Conservation (phyloP, 495 filamentous ascomycete genomes). For the Schizothecium vesticola region DNA sequence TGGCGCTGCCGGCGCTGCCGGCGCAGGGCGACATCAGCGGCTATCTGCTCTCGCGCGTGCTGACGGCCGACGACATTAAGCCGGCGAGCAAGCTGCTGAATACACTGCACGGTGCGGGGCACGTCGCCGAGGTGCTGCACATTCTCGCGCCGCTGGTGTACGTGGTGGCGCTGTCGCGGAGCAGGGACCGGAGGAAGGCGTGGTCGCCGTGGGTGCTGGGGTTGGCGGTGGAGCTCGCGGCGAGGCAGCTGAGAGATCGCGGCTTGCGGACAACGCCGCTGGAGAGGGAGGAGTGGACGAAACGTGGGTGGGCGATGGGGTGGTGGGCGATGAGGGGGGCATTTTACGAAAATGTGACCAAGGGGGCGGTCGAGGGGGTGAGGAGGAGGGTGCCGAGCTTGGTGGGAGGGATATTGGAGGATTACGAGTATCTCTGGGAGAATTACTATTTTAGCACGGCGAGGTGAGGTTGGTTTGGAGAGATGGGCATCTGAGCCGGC, state of each 20-base stretch:
- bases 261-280: constrained; percentile 72
- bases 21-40: constrained; percentile 70
- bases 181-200: constrained; percentile 50
- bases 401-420: constrained; percentile 76
- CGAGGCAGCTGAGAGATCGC: constrained; percentile 72
- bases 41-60: constrained; percentile 84
- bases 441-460: constrained; percentile 81
- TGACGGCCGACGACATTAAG: constrained; percentile 95
- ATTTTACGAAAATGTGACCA: constrained; percentile 91
- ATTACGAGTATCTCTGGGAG: constrained; percentile 97
- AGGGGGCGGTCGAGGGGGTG: constrained; percentile 67
- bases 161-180: constrained; percentile 73
- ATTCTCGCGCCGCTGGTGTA: constrained; percentile 87
- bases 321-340: constrained; percentile 97
- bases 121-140: constrained; percentile 80
- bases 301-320: constrained; percentile 79
- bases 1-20: constrained; percentile 76
- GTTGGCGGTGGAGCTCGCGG: constrained; percentile 78
- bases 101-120: constrained; percentile 61
- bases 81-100: constrained; percentile 78
- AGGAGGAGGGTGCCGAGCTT: constrained; percentile 70
- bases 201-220: constrained; percentile 94
- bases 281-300: constrained; percentile 80
- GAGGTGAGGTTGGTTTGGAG: constrained; percentile 21
- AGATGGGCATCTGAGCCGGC: neutral